These are phyloP conservation scores for Pleurotus salmoneostramineus DNA, from an alignment of 768 basidiomycete genomes.

Conservation along the genomic window DNA sequence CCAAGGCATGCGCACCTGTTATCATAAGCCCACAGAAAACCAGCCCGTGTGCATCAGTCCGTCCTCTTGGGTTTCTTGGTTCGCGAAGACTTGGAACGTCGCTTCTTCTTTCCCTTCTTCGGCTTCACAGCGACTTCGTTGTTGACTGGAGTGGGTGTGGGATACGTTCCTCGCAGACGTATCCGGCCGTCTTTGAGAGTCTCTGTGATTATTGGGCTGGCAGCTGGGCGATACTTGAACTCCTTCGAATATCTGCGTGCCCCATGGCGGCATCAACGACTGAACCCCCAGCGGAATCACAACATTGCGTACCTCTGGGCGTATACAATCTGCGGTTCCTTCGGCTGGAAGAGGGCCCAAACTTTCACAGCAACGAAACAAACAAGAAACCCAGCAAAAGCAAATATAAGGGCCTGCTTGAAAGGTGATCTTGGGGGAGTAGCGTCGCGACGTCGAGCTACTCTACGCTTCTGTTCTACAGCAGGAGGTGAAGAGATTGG, in stretches of 20 bases:
- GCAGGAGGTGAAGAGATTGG: not conserved
- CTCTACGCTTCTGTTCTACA: not conserved
- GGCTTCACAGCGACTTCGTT: not conserved
- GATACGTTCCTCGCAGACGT: conserved; percentile 63
- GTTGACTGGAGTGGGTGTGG: conserved; percentile 18
- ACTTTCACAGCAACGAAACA: conserved; percentile 36
- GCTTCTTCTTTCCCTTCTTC: not conserved
- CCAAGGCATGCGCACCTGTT: not conserved
- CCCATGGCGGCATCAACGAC: not conserved
- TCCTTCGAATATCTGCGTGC: conserved; percentile 72
- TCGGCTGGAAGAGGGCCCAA: conserved; percentile 15
- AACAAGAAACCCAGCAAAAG: conserved; percentile 35
- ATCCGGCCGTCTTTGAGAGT: conserved; percentile 66
- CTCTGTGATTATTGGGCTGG: conserved; percentile 81
- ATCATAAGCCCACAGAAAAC: not conserved
- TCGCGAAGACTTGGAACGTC: not conserved
- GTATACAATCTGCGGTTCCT: conserved; percentile 34
- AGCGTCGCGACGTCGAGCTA: not conserved
- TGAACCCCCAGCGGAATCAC: not conserved
- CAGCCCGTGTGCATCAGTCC: not conserved
- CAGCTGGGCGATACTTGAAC: conserved; percentile 78
- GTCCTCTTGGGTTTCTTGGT: not conserved
- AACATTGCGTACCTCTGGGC: not conserved
- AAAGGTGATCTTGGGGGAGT: conserved; percentile 35
- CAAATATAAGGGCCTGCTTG: conserved; percentile 44